Base-by-base conservation (phyloP, 257 asterid species). In the Solanum boliviense region DNA sequence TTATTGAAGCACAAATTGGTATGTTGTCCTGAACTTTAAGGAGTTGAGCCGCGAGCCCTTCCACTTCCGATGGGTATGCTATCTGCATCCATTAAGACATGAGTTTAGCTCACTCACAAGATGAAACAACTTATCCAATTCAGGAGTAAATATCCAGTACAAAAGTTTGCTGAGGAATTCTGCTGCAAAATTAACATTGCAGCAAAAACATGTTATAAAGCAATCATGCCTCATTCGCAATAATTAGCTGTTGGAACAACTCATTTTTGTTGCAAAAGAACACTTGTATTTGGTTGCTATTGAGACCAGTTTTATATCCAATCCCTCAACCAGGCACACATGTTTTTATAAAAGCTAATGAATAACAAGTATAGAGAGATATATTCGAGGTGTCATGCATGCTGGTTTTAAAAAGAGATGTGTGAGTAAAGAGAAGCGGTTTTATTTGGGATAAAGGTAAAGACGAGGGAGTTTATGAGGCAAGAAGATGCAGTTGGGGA, bases 21-120 rank as follows among this genome's bases (percentile, higher is more conserved):
- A 97, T 97, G 94, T 97, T 97, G 90, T 97, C 99, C 87, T 97
- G 99, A 71, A 95, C 95, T 94, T 97, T 96, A 23, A 96, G 98
- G 89, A 97, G 98, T 86, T 92, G 98, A 13, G 91, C 97, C 3
- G 94, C 88, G 3, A 97, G 90, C 65, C 97, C 99, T 67, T 94
- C 91, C 20, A 96, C 99, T 88, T 91, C 94, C 11, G 98, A 91
- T 71, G 99, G 99, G 92, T 92, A 97, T 3, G 99, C 99, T 46
- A 97, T 97, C 99, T 97, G 92, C 89, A 89, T 31, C 38, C 25
- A 25, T 58, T 29, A 85, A 72, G 20, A 20, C 46, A 38, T 75
- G 36, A 83, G 74, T 32, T 76, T n/a, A 85, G 62, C 65, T 56
- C 31, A 34, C 31, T 60, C 75, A 67, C 13, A 31, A 73, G 74